A percentile compares a stretch with the other conserved stretches of the same genome.
Evolutionary conservation across 257 asterid genomes (phyloP).

Genomic region (Agastache rugosa): DNA sequence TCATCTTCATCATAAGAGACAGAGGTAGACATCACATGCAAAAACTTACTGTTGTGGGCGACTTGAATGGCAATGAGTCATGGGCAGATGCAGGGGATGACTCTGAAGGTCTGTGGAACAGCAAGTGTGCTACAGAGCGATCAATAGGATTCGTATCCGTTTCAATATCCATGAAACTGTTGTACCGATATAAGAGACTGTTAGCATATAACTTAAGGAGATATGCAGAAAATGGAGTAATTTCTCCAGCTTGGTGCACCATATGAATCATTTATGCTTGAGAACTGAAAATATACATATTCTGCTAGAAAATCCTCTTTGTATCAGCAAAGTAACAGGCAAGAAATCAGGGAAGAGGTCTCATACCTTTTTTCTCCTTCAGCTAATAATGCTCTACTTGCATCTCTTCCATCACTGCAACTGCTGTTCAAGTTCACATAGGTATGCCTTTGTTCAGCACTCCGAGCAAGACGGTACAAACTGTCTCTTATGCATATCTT

Average conservation of each 20-base stretch:
- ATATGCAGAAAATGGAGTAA: no score
- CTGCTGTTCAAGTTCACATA: slow-evolving; percentile 41
- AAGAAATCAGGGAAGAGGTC: slow-evolving; percentile 13
- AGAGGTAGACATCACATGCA: slow-evolving; percentile 12
- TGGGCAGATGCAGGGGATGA: slow-evolving; percentile 45
- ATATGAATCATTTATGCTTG: not conserved
- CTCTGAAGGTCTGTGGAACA: slow-evolving; percentile 79
- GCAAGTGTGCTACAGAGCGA: slow-evolving; percentile 77
- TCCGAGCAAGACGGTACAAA: slow-evolving; percentile 86
- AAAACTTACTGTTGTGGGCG: slow-evolving; percentile 50
- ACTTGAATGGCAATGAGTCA: slow-evolving; percentile 39
- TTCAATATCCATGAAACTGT: slow-evolving; percentile 75
- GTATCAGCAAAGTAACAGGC: slow-evolving; percentile 11
- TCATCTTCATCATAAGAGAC: not conserved
- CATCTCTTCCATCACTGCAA: slow-evolving; percentile 53
- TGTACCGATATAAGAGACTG: slow-evolving; percentile 31
- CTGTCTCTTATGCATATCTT: slow-evolving; percentile 93
- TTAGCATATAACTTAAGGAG: no score
- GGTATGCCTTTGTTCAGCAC: slow-evolving; percentile 90
- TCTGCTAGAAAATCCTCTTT: slow-evolving; percentile 9
- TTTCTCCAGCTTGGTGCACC: no score
- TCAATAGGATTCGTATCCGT: slow-evolving; percentile 85
- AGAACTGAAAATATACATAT: not conserved
- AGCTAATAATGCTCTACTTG: slow-evolving; percentile 44
- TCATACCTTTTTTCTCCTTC: slow-evolving; percentile 67